Conservation (phyloP, 2,329 filamentous ascomycete species). For the Alternaria angustiovoidea region DNA sequence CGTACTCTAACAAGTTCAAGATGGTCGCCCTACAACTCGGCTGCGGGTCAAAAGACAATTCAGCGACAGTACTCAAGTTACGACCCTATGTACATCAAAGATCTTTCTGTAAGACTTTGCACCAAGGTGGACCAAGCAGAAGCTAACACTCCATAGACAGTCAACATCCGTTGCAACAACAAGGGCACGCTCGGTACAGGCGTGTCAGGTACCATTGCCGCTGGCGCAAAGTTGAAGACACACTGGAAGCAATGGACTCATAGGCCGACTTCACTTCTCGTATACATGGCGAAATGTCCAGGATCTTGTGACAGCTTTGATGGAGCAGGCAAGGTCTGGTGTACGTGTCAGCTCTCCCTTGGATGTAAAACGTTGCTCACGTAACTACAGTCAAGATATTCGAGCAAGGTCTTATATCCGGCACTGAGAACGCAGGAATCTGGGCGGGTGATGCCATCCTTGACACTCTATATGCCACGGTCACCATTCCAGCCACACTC, state of each 20-base stretch:
- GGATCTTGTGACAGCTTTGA: conserved; percentile 58
- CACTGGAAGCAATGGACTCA: conserved; percentile 67
- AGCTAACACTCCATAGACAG: conserved; percentile 23
- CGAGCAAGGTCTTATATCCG: conserved; percentile 60
- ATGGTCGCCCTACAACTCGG: conserved; percentile 42
- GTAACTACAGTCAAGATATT: conserved; percentile 61
- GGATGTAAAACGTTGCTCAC: conserved; percentile 27
- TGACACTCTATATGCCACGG: conserved; percentile 59
- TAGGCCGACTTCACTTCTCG: conserved; percentile 63
- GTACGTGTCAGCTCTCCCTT: conserved; percentile 9
- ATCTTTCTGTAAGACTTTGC: conserved; percentile 32
- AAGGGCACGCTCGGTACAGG: conserved; percentile 36
- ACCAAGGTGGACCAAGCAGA: neutral
- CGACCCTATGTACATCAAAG: conserved; percentile 37
- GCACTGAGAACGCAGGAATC: conserved; percentile 54
- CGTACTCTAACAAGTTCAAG: conserved; percentile 14
- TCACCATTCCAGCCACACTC: conserved; percentile 58
- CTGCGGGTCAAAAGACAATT: conserved; percentile 36
- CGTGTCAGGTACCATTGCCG: conserved; percentile 56
- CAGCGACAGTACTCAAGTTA: conserved; percentile 41
- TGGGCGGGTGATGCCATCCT: conserved; percentile 60
- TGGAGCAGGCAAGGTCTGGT: conserved; percentile 61
- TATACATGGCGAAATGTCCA: conserved; percentile 62
- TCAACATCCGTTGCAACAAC: conserved; percentile 47
- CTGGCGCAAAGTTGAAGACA: conserved; percentile 60